A percentile compares a stretch with the other conserved stretches of the same genome.
phyloP scores from a whole-genome alignment of 2,329 filamentous ascomycete species.

The Exophiala oligosperma region DNA sequence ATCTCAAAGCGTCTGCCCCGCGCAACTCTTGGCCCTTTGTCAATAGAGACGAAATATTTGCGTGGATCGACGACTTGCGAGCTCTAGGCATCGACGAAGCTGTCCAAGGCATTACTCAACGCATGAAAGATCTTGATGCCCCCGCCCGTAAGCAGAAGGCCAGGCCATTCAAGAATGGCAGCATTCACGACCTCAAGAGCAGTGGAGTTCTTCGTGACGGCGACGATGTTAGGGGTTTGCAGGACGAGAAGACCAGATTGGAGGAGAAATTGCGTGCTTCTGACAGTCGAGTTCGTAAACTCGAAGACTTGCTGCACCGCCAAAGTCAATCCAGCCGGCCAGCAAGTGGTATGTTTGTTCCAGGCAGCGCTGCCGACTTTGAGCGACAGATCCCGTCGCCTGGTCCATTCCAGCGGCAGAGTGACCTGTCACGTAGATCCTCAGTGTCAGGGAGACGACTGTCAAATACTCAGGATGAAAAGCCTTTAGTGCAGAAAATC shows the following conservation, averaged over 20 bases:
- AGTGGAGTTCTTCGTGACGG: conserved; percentile 82
- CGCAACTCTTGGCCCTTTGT: conserved; percentile 79
- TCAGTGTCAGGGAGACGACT: conserved; percentile 63
- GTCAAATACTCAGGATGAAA: conserved; percentile 60
- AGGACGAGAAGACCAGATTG: conserved; percentile 75
- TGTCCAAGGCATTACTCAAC: conserved; percentile 70
- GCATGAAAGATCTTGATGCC: conserved; percentile 74
- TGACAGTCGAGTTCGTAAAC: conserved; percentile 82
- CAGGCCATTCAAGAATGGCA: conserved; percentile 92
- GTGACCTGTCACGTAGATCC: conserved; percentile 56
- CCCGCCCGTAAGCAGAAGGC: conserved; percentile 86
- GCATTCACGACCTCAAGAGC: conserved; percentile 87
- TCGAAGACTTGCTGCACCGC: conserved; percentile 89
- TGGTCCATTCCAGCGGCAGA: conserved; percentile 35
- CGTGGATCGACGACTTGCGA: conserved; percentile 68
- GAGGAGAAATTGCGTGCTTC: conserved; percentile 77
- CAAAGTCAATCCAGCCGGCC: conserved; percentile 63
- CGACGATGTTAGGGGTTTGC: conserved; percentile 74
- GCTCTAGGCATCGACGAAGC: conserved; percentile 65
- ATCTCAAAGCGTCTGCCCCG: conserved; percentile 80
- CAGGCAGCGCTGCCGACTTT: conserved; percentile 39
- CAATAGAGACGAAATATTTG: conserved; percentile 71
- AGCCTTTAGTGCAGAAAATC: conserved; percentile 61
- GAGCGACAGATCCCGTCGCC: conserved; percentile 38
- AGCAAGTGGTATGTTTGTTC: conserved; percentile 50